Percentiles rank a stretch among this genome's conserved stretches.
Evolutionary conservation across 768 basidiomycete genomes (phyloP).

Genomic region (Auricularia sp.): DNA sequence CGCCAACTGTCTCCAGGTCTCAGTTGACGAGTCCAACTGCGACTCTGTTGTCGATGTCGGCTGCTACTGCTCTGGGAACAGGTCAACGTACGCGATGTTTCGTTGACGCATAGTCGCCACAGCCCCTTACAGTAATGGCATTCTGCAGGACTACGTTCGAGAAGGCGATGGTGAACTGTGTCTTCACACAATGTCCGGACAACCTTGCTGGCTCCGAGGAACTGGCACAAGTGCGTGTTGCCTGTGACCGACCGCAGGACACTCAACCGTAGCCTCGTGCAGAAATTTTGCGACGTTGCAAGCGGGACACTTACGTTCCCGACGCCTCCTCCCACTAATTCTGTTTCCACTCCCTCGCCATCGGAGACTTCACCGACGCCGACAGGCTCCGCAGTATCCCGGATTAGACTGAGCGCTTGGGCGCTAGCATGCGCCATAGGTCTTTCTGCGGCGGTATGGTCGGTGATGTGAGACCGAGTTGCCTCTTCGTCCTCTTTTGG

Average conservation of each 20-base stretch:
- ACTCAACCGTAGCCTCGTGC: background rate
- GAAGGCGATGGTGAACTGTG: conserved; percentile 26
- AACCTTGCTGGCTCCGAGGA: conserved; percentile 31
- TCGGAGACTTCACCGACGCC: background rate
- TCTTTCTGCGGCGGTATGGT: too few species aligned
- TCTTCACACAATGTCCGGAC: conserved; percentile 25
- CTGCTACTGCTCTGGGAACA: conserved; percentile 34
- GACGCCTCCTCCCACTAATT: background rate
- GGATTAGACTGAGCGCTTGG: too few species aligned
- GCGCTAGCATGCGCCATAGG: too few species aligned
- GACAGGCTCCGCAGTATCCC: background rate
- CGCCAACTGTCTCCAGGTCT: conserved; percentile 31
- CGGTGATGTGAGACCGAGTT: too few species aligned
- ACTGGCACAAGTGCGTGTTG: conserved; percentile 24
- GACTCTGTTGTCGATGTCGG: conserved; percentile 34
- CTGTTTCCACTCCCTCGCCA: background rate
- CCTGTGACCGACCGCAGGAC: background rate
- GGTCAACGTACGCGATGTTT: conserved; percentile 14
- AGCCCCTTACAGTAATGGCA: too few species aligned
- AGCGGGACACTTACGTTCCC: background rate
- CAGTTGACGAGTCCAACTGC: conserved; percentile 32
- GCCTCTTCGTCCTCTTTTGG: too few species aligned
- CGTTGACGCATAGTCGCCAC: conserved; percentile 8
- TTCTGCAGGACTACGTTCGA: conserved; percentile 25
- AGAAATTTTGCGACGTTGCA: background rate